Conservation (phyloP, 2,329 filamentous ascomycete genomes). For the Hypoxylon sp. region DNA sequence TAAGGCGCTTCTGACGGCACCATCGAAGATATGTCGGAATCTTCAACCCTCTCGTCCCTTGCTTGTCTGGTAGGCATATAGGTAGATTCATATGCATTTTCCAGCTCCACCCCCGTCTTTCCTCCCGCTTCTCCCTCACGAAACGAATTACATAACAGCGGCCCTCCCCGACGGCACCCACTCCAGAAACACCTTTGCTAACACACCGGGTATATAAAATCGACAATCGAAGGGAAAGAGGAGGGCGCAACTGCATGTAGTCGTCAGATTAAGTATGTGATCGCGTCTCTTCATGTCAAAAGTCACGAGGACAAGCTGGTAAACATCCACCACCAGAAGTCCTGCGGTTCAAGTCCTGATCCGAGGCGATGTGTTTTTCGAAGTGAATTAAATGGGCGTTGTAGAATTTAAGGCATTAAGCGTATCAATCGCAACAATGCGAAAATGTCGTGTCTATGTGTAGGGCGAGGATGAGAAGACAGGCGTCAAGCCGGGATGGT, state of each 20-base stretch:
- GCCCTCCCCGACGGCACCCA: conserved; percentile 53
- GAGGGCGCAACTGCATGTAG: conserved; percentile 49
- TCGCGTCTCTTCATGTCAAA: conserved; percentile 47
- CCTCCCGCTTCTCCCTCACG: conserved; percentile 34
- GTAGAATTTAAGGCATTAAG: conserved; percentile 55
- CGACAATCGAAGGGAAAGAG: conserved; percentile 57
- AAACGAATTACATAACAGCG: conserved; percentile 51
- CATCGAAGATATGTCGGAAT: conserved; percentile 34
- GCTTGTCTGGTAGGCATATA: conserved; percentile 44
- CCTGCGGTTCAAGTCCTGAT: conserved; percentile 41
- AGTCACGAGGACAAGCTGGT: conserved; percentile 30
- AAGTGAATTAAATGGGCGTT: conserved; percentile 52
- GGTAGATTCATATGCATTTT: conserved; percentile 45
- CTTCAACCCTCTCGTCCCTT: conserved; percentile 31
- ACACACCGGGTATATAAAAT: conserved; percentile 61
- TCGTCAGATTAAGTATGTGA: conserved; percentile 50
- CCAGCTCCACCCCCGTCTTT: conserved; percentile 20
- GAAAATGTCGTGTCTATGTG: conserved; percentile 53
- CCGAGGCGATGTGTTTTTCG: conserved; percentile 45
- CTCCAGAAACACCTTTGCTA: conserved; percentile 53
- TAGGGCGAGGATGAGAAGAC: conserved; percentile 39
- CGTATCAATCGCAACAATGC: conserved; percentile 56
- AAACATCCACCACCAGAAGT: conserved; percentile 27
- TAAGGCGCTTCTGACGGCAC: conserved; percentile 35
- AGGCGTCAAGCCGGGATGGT: conserved; percentile 31